Evolutionary conservation across 495 filamentous ascomycete genomes (phyloP), one percentile per base, ranked within the genome.

Genomic region (Daldinia grandis): DNA sequence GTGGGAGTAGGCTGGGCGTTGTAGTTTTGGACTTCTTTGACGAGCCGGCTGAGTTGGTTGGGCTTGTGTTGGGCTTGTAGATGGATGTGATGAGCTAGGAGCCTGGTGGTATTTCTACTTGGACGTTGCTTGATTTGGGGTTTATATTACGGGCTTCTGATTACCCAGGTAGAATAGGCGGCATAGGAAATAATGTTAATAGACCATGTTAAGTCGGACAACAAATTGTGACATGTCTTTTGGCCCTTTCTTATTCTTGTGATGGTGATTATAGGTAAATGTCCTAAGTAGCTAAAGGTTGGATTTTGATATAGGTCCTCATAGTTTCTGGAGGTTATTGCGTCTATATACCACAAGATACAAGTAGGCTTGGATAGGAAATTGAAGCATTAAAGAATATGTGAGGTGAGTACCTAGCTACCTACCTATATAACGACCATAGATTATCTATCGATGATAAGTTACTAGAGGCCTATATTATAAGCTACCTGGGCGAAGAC

Each of bases 1-100:
- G 77, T 49, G 86, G 86, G 19, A 89, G 89, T 89, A 93, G 94
- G 58, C 86, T 97, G 35, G 91, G 89, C 9, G 78, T 87, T 71
- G 81, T 87, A 14, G 85, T 88, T 75, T 79, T 88, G 76, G 86
- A 87, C 62, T 87, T 84, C 66, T 86, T 79, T 60, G 79, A 82
- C 27, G 72, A 77, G 71, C 83, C 82, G 1, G 74, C 19, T n/a
- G 78, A 79, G 10, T 59, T 83, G 62, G 53, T 83, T 62, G 67
- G 53, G 40, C 63, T 71, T 55, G 31, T 76, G 4, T 24, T 76
- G 21, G 63, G 54, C 7, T 50, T 37, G 44, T 56, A 72, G 66
- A 9, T 25, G 53, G 28, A 12, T 4, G 9, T 33, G 1, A 10
- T 35, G 17, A 14, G 3, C 2, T 2, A 4, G 19, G 31, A 1